Evolutionary conservation across 306 rosid species (phyloP).

Genomic region (Dryas octopetala): DNA sequence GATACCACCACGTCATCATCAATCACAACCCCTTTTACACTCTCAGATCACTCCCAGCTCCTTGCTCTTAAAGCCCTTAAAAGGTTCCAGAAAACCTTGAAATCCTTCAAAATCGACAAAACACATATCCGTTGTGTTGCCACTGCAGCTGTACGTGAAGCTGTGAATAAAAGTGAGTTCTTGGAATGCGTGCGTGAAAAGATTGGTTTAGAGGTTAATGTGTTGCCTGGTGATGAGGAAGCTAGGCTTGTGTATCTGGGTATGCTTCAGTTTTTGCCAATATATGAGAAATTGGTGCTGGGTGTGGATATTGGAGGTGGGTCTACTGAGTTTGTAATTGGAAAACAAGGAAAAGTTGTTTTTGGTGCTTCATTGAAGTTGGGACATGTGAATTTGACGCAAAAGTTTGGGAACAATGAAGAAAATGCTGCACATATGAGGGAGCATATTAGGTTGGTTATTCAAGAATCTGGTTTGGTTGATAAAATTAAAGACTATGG

Average conservation of each 20-base stretch:
- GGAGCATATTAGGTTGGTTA: conserved; percentile 27
- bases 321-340: conserved; percentile 46
- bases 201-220: conserved; percentile 32
- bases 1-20: conserved; percentile 9
- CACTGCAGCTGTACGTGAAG: conserved; percentile 41
- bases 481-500: conserved; percentile 25
- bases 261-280: conserved; percentile 33
- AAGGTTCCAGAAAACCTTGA: conserved; percentile 20
- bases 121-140: conserved; percentile 36
- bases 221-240: conserved; percentile 45
- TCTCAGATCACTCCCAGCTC: conserved; percentile 25
- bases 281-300: conserved; percentile 27
- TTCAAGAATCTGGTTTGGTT: conserved; percentile 31
- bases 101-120: conserved; percentile 9
- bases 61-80: conserved; percentile 29
- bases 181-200: conserved; percentile 13
- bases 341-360: conserved; percentile 30
- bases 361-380: conserved; percentile 34
- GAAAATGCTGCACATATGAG: conserved; percentile 24
- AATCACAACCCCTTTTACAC: conserved; percentile 18
- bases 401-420: conserved; percentile 18
- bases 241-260: conserved; percentile 41
- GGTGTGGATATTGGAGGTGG: conserved; percentile 47
- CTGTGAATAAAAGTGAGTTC: conserved; percentile 30
- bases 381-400: conserved; percentile 45